Conservation (phyloP, 306 rosid species). For the Alnus glutinosa region DNA sequence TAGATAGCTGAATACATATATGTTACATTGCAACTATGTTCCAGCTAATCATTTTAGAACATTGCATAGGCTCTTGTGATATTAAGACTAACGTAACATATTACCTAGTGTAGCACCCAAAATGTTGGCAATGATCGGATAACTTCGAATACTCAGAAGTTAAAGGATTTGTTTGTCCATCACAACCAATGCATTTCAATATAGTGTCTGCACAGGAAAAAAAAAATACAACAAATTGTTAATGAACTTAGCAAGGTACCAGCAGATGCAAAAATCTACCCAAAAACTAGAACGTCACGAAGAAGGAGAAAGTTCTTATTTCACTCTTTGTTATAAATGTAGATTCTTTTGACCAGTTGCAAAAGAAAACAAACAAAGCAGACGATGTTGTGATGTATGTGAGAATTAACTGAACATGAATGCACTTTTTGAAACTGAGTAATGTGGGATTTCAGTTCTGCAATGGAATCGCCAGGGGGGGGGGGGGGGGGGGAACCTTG, state of each 20-base stretch:
- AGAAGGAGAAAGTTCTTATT: neutral
- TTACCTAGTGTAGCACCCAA: constrained; percentile 69
- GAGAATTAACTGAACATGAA: neutral
- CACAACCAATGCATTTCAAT: constrained; percentile 51
- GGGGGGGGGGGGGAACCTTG: neutral
- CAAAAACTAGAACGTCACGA: neutral
- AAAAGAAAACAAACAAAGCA: neutral
- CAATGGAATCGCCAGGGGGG: neutral
- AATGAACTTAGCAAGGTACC: neutral
- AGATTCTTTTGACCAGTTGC: neutral
- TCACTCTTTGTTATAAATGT: neutral
- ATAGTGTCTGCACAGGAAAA: constrained; percentile 49
- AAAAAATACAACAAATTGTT: neutral
- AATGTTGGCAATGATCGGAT: constrained; percentile 63
- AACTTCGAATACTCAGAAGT: constrained; percentile 48
- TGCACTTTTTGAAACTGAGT: constrained; percentile 21
- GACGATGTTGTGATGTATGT: neutral
- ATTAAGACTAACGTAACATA: constrained; percentile 4
- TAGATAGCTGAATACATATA: neutral
- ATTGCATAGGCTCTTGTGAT: neutral
- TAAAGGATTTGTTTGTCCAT: constrained; percentile 29
- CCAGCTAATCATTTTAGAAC: neutral
- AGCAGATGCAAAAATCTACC: neutral
- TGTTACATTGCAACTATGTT: neutral
- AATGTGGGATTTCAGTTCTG: constrained; percentile 5